Evolutionary conservation across 352 stramenopile genomes (phyloP), one percentile per base, ranked within the genome.

Genomic region (Globisporangium megalacanthum): DNA sequence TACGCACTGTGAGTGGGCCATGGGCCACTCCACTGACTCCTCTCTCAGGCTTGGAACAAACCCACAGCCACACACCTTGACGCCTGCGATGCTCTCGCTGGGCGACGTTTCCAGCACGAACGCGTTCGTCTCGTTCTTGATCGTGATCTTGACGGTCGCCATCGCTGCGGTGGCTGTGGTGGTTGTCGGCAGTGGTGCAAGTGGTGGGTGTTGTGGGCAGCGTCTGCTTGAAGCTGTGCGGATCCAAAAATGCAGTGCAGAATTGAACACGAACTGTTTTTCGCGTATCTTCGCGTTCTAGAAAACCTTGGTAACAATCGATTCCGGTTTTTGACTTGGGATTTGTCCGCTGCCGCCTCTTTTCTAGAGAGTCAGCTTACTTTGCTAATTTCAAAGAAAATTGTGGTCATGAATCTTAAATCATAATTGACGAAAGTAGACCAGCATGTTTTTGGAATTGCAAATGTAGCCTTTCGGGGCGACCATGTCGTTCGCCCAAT

Each of bases 101-200:
- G 80, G 80, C 19, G 68, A 66, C 52, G 84, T 89, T 41, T 94
- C 77, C 20, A 93, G 66, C 59, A 65, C 68, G 52, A 94, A 82
- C 25, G 83, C 65, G 52, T 77, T 73, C 22, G 62, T 60, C 55
- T 94, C 85, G 66, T 82, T 93, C 77, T 92, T 92, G 55, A 94
- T 81, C 31, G 70, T 84, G 52, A 94, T 68, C 64, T 79, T 87
- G 52, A 94, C 89, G 54, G 73, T 79, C 61, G 78, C 54, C 42
- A 55, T 56, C 49, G 42, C n/a, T 11, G 31, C 19, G 5, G 22
- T 20, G 10, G 25, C 19, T 8, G 3, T 4, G 4, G 6, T 36
- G 4, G 35, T 37, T 4, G 25, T 29, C 25, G 29, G 52, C 1
- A 29, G 25, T 29, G 25, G 31, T 56, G 50, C 25, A 10, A 17